phyloP scores from a whole-genome alignment of 1,139 yeast species.

The Saccharomyces uvarum region DNA sequence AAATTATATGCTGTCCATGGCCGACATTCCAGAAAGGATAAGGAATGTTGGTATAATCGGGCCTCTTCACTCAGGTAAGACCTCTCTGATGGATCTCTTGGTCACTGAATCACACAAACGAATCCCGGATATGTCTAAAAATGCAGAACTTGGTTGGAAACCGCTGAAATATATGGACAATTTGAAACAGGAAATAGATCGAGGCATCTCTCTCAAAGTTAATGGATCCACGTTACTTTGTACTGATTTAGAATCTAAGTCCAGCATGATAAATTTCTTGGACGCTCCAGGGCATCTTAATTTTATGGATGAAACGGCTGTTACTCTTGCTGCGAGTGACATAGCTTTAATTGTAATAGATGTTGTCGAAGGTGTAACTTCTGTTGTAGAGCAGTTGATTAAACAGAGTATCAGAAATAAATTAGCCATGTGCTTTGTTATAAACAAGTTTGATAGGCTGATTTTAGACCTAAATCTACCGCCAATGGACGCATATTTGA shows the following conservation, averaged over 20 bases:
- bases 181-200: slow-evolving; percentile 56
- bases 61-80: slow-evolving; percentile 78
- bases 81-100: slow-evolving; percentile 65
- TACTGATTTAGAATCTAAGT: slow-evolving; percentile 48
- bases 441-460: slow-evolving; percentile 82
- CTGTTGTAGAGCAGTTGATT: slow-evolving; percentile 22
- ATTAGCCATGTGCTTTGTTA: slow-evolving; percentile 49
- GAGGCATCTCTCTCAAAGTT: slow-evolving; percentile 63
- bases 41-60: slow-evolving; percentile 83
- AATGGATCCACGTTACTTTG: slow-evolving; percentile 57
- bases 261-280: slow-evolving; percentile 53
- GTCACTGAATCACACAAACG: slow-evolving; percentile 56
- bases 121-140: slow-evolving; percentile 28
- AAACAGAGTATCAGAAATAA: slow-evolving; percentile 21
- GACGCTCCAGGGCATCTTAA: slow-evolving; percentile 93
- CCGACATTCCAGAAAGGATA: slow-evolving; percentile 54
- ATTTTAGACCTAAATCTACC: slow-evolving; percentile 71
- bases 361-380: slow-evolving; percentile 70
- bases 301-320: slow-evolving; percentile 66
- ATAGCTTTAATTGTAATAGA: slow-evolving; percentile 70
- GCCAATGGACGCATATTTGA: slow-evolving; percentile 63
- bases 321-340: slow-evolving; percentile 55
- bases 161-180: slow-evolving; percentile 53
- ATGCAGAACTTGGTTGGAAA: slow-evolving; percentile 31
- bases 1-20: slow-evolving; percentile 48